Evolutionary conservation across 73 alveolate genomes (phyloP).

Genomic region (Tetrahymena elliotti): DNA sequence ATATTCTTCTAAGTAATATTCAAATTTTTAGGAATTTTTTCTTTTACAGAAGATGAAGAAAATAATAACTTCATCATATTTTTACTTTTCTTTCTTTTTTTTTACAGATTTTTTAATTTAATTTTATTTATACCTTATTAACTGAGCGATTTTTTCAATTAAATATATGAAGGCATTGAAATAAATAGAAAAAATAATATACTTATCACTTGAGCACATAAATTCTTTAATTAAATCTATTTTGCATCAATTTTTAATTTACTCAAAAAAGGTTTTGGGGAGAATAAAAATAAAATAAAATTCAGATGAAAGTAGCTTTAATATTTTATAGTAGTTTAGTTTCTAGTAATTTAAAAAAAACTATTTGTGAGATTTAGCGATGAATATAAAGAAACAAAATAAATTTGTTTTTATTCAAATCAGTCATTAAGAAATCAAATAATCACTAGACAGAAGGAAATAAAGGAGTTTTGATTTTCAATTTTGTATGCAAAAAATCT

Average conservation of each 20-base stretch:
- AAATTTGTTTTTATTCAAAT: too few species aligned
- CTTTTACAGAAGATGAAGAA: background rate
- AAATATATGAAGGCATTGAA: background rate
- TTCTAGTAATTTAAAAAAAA: too few species aligned
- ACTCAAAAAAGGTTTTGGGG: background rate
- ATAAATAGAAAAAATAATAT: background rate
- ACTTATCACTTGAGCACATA: background rate
- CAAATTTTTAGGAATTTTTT: background rate
- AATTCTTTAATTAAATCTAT: background rate
- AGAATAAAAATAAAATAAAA: background rate
- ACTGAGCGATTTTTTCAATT: background rate
- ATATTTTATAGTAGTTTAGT: background rate
- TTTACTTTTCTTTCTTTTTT: background rate
- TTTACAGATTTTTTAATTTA: background rate
- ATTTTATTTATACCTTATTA: background rate
- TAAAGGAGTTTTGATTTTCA: background rate
- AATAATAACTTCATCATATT: background rate
- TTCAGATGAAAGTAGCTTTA: background rate
- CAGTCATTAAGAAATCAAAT: background rate
- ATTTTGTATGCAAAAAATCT: background rate
- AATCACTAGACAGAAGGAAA: too few species aligned
- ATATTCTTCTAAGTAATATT: background rate
- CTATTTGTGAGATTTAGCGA: too few species aligned
- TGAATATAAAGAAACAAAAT: too few species aligned
- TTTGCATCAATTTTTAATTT: background rate